phyloP scores from a whole-genome alignment of 192 early-diverging fungal genomes.

The Backusella sp. region DNA sequence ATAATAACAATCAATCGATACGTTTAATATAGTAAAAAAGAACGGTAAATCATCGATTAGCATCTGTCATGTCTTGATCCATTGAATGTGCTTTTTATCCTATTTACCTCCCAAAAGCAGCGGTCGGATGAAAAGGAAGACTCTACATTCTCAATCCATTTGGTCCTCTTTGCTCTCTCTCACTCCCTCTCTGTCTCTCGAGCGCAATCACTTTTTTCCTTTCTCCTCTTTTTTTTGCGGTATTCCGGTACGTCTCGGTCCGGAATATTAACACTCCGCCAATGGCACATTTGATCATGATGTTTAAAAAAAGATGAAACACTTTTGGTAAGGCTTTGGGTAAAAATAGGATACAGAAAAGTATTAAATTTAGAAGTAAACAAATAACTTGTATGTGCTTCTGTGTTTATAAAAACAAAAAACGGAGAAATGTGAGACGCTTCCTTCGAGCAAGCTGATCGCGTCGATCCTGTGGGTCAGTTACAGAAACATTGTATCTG shows the following conservation, averaged over 20 bases:
- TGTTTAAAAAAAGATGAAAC: too few relatives aligned
- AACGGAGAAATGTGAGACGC: background rate
- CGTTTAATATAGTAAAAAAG: background rate
- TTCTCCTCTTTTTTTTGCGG: background rate
- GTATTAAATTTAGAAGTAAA: too few relatives aligned
- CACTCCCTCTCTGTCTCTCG: background rate
- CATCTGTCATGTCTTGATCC: background rate
- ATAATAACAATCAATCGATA: background rate
- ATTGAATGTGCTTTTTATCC: background rate
- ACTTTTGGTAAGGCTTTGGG: too few relatives aligned
- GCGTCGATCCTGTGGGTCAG: too few relatives aligned
- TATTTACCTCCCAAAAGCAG: conserved; percentile 14
- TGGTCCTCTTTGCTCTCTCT: conserved; percentile 1
- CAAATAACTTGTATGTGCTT: background rate
- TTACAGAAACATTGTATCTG: too few relatives aligned
- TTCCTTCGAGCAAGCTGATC: too few relatives aligned
- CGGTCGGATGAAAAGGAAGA: conserved; percentile 12
- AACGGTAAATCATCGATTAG: background rate
- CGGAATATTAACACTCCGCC: background rate
- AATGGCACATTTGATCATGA: too few relatives aligned
- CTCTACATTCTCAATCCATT: background rate
- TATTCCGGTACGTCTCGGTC: background rate
- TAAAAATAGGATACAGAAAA: too few relatives aligned
- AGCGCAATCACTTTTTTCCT: background rate
- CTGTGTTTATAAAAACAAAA: background rate